A percentile compares a stretch with the other conserved stretches of the same genome.
These are phyloP conservation scores for Nicotiana attenuata DNA, from an alignment of 257 asterid species.

Conservation along the genomic window DNA sequence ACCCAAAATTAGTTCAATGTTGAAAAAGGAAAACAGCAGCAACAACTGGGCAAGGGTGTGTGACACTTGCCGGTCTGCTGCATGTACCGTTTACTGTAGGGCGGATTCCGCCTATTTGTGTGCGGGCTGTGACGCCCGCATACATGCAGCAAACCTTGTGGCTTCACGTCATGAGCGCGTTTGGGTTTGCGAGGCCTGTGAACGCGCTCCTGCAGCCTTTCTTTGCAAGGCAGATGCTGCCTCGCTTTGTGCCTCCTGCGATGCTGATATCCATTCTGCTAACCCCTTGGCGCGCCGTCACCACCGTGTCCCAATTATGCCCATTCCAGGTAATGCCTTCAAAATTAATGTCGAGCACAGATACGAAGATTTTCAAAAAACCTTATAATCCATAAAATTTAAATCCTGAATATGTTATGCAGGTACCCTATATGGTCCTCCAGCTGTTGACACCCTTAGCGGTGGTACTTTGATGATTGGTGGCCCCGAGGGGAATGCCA, in stretches of 20 bases:
- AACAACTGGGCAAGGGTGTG: slow-evolving; percentile 43
- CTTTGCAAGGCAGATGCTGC: slow-evolving; percentile 80
- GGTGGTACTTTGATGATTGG: slow-evolving; percentile 12
- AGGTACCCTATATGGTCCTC: slow-evolving; percentile 23
- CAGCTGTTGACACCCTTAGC: slow-evolving; percentile 1
- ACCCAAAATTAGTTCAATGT: slow-evolving; percentile 14
- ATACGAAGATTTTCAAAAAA: too few relatives aligned
- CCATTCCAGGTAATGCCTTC: slow-evolving; percentile 19
- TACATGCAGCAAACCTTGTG: slow-evolving; percentile 32
- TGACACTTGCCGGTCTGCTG: slow-evolving; percentile 48
- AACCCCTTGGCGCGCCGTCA: slow-evolving; percentile 85
- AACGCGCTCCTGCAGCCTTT: slow-evolving; percentile 60
- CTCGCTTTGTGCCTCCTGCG: slow-evolving; percentile 70
- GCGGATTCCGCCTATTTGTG: slow-evolving; percentile 58
- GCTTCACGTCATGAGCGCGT: slow-evolving; percentile 50
- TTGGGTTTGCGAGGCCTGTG: slow-evolving; percentile 56
- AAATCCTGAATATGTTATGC: background rate
- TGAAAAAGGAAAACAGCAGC: slow-evolving; percentile 26
- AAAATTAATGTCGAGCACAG: too few relatives aligned
- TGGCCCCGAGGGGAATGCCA: slow-evolving; percentile 9
- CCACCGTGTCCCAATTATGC: slow-evolving; percentile 63
- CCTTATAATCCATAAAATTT: background rate
- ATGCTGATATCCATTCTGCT: slow-evolving; percentile 70
- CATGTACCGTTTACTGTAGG: slow-evolving; percentile 52
- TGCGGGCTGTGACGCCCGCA: slow-evolving; percentile 43